phyloP scores from a whole-genome alignment of 495 filamentous ascomycete species.

The Letharia columbiana region DNA sequence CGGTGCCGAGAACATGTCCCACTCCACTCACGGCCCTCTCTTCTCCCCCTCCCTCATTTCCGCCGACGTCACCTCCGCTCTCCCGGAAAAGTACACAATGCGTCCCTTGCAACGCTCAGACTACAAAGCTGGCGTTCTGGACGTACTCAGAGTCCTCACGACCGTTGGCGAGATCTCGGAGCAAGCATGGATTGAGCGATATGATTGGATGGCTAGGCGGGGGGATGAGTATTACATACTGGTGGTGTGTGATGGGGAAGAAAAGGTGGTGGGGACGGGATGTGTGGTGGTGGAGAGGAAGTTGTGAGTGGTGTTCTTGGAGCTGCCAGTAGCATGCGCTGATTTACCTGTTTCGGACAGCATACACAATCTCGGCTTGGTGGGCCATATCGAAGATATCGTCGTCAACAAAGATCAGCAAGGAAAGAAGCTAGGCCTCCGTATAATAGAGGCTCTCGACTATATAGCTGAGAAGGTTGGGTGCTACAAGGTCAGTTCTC shows the following conservation, averaged over 20 bases:
- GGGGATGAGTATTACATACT: constrained; percentile 79
- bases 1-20: constrained; percentile 25
- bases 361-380: constrained; percentile 34
- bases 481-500: constrained; percentile 72
- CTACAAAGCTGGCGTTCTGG: constrained; percentile 72
- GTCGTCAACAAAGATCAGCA: constrained; percentile 89
- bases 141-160: constrained; percentile 83
- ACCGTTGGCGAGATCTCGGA: constrained; percentile 81
- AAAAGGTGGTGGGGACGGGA: constrained; percentile 75
- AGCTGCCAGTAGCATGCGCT: not conserved
- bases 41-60: constrained; percentile 74
- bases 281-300: constrained; percentile 68
- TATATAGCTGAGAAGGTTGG: constrained; percentile 74
- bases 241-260: constrained; percentile 65
- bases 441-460: constrained; percentile 91
- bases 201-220: constrained; percentile 71
- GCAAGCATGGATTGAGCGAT: constrained; percentile 67
- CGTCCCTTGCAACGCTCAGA: constrained; percentile 73
- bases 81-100: constrained; percentile 74
- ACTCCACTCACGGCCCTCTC: constrained; percentile 53
- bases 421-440: constrained; percentile 88
- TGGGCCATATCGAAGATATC: constrained; percentile 99
- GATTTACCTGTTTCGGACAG: constrained; percentile 11
- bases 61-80: constrained; percentile 54
- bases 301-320: constrained; percentile 32